Conservation (phyloP, 805 yeast species). For the Myxozyma mucilagina region DNA sequence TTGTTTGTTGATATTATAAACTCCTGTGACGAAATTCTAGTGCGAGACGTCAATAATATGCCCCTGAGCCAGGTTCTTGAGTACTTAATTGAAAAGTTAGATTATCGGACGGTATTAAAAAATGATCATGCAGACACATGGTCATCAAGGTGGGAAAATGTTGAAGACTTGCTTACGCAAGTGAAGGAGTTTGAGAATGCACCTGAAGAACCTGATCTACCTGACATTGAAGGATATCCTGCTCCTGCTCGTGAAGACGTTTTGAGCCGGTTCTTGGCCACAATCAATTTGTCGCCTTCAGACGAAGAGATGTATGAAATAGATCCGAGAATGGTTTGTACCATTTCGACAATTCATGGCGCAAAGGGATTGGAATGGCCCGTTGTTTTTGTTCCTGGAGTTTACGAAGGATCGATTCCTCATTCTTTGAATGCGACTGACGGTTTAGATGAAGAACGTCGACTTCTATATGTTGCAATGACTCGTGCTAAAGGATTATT, state of each 20-base stretch:
- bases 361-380: constrained; percentile 98
- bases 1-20: constrained; percentile 16
- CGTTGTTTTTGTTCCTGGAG: constrained; percentile 76
- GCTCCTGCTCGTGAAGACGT: constrained; percentile 2
- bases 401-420: constrained; percentile 68
- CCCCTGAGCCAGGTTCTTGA: constrained; percentile 10
- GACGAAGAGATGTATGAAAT: constrained; percentile 12
- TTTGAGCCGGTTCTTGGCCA: constrained; percentile 20
- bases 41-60: not conserved
- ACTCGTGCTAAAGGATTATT: constrained; percentile 69
- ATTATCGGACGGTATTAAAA: constrained; percentile 15
- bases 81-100: constrained; percentile 10
- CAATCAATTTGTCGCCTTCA: constrained; percentile 22
- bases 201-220: constrained; percentile 10
- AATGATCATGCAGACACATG: constrained; percentile 23
- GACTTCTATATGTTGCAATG: constrained; percentile 84
- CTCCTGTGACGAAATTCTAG: constrained; percentile 9
- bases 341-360: constrained; percentile 83
- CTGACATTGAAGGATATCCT: constrained; percentile 14
- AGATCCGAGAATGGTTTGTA: constrained; percentile 38
- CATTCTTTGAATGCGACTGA: constrained; percentile 41
- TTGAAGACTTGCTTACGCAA: constrained; percentile 23
- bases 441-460: constrained; percentile 67
- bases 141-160: constrained; percentile 30
- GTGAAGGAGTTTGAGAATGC: constrained; percentile 1